phyloP scores from a whole-genome alignment of 257 asterid genomes.

The Osmanthus fragrans region DNA sequence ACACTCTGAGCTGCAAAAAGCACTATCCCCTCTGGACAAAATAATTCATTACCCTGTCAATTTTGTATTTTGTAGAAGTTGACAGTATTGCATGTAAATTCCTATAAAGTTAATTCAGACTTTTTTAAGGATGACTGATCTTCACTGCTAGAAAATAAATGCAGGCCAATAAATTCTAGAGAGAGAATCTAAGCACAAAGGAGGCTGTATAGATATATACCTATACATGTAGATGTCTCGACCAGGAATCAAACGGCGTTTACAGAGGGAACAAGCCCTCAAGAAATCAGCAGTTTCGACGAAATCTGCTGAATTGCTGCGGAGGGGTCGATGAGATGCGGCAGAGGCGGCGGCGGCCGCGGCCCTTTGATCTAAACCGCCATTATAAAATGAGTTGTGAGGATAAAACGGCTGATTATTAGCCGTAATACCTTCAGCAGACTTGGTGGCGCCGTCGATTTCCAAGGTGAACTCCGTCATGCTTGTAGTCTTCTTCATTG shows the following conservation, averaged over 20 bases:
- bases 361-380: slow-evolving; percentile 29
- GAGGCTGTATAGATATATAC: slow-evolving; percentile 27
- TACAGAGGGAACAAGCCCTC: slow-evolving; percentile 69
- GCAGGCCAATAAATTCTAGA: not conserved
- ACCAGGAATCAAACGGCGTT: slow-evolving; percentile 65
- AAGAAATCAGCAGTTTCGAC: slow-evolving; percentile 54
- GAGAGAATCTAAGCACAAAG: not conserved
- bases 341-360: slow-evolving; percentile 29
- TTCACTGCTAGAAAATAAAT: not conserved
- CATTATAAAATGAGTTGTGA: slow-evolving; percentile 30
- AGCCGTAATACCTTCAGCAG: not conserved
- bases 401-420: slow-evolving; percentile 37
- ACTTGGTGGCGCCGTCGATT: slow-evolving; percentile 25
- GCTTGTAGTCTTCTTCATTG: slow-evolving; percentile 76
- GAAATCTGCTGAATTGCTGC: slow-evolving; percentile 59
- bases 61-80: not conserved
- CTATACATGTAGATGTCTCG: slow-evolving; percentile 89
- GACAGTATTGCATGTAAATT: not conserved
- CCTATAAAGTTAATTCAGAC: not conserved
- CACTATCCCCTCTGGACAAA: slow-evolving; percentile 80
- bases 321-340: slow-evolving; percentile 34
- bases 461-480: slow-evolving; percentile 68
- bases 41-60: not conserved
- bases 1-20: slow-evolving; percentile 87
- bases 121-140: not conserved